These are phyloP conservation scores for Fonsecaea nubica DNA, from an alignment of 2,329 filamentous ascomycete species.

Conservation along the genomic window DNA sequence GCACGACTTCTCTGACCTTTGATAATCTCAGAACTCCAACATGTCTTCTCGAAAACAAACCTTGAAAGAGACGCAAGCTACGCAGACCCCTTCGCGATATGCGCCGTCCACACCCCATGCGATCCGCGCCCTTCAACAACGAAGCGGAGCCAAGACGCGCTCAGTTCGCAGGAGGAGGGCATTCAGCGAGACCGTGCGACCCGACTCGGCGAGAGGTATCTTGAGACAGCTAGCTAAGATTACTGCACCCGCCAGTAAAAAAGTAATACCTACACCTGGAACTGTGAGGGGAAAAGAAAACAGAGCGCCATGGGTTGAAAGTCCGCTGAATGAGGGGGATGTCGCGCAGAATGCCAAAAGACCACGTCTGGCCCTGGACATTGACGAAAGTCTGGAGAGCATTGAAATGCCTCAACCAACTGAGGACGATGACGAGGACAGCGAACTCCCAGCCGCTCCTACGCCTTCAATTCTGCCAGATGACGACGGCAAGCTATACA, in stretches of 20 bases:
- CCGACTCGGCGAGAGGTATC: slow-evolving; percentile 62
- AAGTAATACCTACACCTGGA: slow-evolving; percentile 56
- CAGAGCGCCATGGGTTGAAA: slow-evolving; percentile 28
- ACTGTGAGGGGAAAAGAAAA: slow-evolving; percentile 42
- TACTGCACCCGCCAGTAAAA: slow-evolving; percentile 58
- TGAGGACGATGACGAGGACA: slow-evolving; percentile 54
- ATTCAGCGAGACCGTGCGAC: slow-evolving; percentile 47
- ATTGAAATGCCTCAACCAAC: slow-evolving; percentile 52
- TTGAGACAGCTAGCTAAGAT: slow-evolving; percentile 60
- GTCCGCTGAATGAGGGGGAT: slow-evolving; percentile 46
- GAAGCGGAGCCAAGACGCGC: slow-evolving; percentile 40
- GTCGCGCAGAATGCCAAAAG: slow-evolving; percentile 53
- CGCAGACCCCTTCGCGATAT: slow-evolving; percentile 43
- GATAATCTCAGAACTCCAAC: neutral
- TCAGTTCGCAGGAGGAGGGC: slow-evolving; percentile 36
- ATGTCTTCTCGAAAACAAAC: slow-evolving; percentile 37
- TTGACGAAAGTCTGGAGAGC: slow-evolving; percentile 49
- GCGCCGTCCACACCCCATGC: slow-evolving; percentile 63
- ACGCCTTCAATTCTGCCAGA: slow-evolving; percentile 38
- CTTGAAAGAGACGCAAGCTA: slow-evolving; percentile 26
- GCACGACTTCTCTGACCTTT: neutral
- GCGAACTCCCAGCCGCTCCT: slow-evolving; percentile 45
- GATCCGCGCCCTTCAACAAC: slow-evolving; percentile 61
- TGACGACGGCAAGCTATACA: slow-evolving; percentile 12
- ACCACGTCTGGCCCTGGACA: slow-evolving; percentile 51